Percentiles rank a stretch among this genome's conserved stretches.
Conservation (phyloP, 1,139 yeast genomes). For the Diutina mesorugosa region DNA sequence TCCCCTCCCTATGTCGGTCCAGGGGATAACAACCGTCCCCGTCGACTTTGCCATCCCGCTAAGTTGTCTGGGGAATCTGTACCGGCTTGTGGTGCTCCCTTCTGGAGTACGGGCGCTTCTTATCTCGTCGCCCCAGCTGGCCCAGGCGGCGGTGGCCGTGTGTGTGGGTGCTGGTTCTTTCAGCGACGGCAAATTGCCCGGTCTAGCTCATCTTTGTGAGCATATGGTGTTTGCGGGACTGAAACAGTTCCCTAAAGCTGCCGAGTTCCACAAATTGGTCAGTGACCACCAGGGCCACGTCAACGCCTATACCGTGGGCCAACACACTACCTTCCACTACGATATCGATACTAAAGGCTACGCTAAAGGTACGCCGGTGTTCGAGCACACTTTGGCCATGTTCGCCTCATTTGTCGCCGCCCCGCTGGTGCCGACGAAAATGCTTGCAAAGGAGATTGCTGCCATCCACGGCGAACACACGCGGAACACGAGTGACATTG, state of each 20-base stretch:
- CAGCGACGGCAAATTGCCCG: conserved; percentile 45
- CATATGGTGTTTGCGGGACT: conserved; percentile 55
- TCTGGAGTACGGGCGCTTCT: conserved; percentile 6
- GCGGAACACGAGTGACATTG: conserved; percentile 26
- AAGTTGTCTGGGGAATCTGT: not conserved
- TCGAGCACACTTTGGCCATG: conserved; percentile 30
- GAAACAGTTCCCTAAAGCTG: conserved; percentile 35
- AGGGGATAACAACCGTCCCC: not conserved
- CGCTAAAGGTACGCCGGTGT: conserved; percentile 16
- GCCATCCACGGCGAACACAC: conserved; percentile 57
- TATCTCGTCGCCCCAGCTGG: conserved; percentile 5
- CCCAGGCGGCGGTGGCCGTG: conserved; percentile 13
- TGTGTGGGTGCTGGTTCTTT: conserved; percentile 53
- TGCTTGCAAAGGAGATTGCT: conserved; percentile 36
- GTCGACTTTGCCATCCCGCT: not conserved
- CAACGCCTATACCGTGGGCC: conserved; percentile 60
- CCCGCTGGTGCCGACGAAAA: conserved; percentile 34
- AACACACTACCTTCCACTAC: conserved; percentile 35
- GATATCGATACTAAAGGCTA: conserved; percentile 11
- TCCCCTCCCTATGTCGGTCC: not conserved
- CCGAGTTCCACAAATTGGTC: conserved; percentile 29
- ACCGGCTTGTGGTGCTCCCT: conserved; percentile 5
- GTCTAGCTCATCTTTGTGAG: conserved; percentile 66
- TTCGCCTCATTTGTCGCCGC: conserved; percentile 37
- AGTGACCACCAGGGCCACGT: conserved; percentile 37